Base-by-base conservation (phyloP, 257 asterid genomes). In the Solanum microdontum region DNA sequence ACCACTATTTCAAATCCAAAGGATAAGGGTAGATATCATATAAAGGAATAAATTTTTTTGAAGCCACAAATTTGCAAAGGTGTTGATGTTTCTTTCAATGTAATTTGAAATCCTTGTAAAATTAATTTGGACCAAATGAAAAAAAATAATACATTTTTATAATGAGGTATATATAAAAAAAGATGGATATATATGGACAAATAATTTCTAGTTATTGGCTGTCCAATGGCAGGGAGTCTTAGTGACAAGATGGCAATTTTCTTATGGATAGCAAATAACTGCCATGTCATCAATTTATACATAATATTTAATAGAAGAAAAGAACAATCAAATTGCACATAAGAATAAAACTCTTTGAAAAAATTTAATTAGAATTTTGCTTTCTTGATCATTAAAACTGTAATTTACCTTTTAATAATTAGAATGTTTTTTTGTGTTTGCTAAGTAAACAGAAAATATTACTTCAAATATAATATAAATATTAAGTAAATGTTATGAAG, bases 161-260 rank as follows among this genome's bases (percentile, higher is more conserved):
- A 28, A 69, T 3, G 11, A 69, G 76, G 39, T 17, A 60, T 45
- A 70, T 69, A 69, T 28, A 30, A 5, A 66, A 4, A 5, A 70
- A 30, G 13, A 7, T 70, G 7, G 24, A 70, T 28, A 3, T 70
- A 70, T 28, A 3, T 70, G 77, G 77, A 30, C 39, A 7, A 70
- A 15, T 23, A 24, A 70, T 77, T 58, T 79, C 72, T 73, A 68
- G 28, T 60, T 86, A 73, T 17, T 82, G 64, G 85, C 86, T 68
- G 83, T 83, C 89, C 87, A 45, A 37, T 74, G 40, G 40, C 12
- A 86, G 77, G 51, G 72, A 82, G 74, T 82, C 55, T 83, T 79
- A 21, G 73, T 51, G 90, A 83, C 91, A 74, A 11, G 89, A 23
- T 85, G 91, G 87, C 87, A 62, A 12, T 84, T 84, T 84, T 79